Percentiles rank a stretch among this genome's conserved stretches.
phyloP scores from a whole-genome alignment of 148 eudicot genomes.

The Linanthus parryae region DNA sequence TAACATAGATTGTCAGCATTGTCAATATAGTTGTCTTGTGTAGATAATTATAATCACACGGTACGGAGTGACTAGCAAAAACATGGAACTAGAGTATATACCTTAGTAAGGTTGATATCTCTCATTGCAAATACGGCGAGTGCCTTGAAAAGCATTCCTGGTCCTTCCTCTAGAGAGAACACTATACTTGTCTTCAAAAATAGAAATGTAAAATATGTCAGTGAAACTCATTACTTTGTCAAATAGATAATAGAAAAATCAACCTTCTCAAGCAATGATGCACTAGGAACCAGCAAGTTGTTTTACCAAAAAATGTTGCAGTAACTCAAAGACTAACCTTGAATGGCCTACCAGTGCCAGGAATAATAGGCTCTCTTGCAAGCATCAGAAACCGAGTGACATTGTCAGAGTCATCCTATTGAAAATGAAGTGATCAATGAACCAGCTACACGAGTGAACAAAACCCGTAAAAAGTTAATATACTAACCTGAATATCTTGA shows the following conservation, averaged over 20 bases:
- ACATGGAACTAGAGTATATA: slow-evolving; percentile 12
- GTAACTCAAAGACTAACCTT: slow-evolving; percentile 41
- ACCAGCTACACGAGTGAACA: slow-evolving; percentile 3
- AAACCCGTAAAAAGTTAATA: background rate
- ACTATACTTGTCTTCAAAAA: slow-evolving; percentile 73
- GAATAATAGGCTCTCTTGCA: slow-evolving; percentile 70
- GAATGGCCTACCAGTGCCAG: slow-evolving; percentile 54
- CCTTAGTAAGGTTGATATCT: slow-evolving; percentile 78
- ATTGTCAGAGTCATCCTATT: slow-evolving; percentile 73
- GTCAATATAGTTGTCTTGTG: background rate
- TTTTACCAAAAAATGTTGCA: background rate
- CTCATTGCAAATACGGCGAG: slow-evolving; percentile 78
- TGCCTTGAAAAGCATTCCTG: slow-evolving; percentile 85
- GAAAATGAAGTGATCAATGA: background rate
- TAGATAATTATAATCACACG: background rate
- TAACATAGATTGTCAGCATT: slow-evolving; percentile 4
- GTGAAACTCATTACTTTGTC: background rate
- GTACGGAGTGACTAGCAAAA: slow-evolving; percentile 6
- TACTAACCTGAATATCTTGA: slow-evolving; percentile 79
- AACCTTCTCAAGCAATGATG: background rate
- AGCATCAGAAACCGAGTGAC: slow-evolving; percentile 78
- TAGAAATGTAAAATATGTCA: slow-evolving; percentile 4
- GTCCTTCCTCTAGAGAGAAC: slow-evolving; percentile 79
- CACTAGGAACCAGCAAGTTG: background rate
- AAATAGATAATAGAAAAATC: background rate